A percentile compares a stretch with the other conserved stretches of the same genome.
Conservation (phyloP, 768 basidiomycete genomes). For the Amanita thiersii region DNA sequence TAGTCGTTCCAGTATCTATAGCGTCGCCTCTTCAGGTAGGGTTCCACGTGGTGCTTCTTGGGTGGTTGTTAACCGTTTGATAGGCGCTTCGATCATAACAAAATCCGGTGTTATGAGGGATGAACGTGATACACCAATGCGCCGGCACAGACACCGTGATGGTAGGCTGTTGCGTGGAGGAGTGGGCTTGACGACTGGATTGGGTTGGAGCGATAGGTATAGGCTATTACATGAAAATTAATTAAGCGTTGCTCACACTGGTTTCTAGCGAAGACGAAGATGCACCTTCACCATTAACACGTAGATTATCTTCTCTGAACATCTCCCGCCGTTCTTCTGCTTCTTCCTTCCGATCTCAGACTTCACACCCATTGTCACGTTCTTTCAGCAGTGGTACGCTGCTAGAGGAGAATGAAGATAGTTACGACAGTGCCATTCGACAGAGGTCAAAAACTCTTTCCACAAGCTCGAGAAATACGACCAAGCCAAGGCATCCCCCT, state of each 20-base stretch:
- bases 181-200: constrained; percentile 61
- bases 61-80: constrained; percentile 1
- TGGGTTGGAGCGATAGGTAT: constrained; percentile 71
- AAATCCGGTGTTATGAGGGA: constrained; percentile 41
- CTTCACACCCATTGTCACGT: constrained; percentile 23
- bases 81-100: constrained; percentile 21
- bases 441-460: constrained; percentile 9
- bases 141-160: constrained; percentile 56
- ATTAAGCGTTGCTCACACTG: constrained; percentile 1
- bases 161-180: constrained; percentile 50
- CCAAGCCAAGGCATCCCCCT: constrained; percentile 12
- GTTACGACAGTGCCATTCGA: constrained; percentile 7
- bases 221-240: constrained; percentile 12
- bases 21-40: constrained; percentile 25
- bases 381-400: constrained; percentile 25
- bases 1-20: constrained; percentile 27
- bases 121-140: constrained; percentile 45
- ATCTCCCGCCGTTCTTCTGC: constrained; percentile 38
- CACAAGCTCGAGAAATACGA: constrained; percentile 1
- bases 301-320: constrained; percentile 51
- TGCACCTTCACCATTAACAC: constrained; percentile 58
- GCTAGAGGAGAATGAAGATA: constrained; percentile 12
- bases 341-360: constrained; percentile 21
- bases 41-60: background rate
- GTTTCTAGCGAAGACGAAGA: constrained; percentile 60